Percentiles rank a stretch among this genome's conserved stretches.
phyloP scores from a whole-genome alignment of 768 basidiomycete species.

The Kockovaella imperatae region DNA sequence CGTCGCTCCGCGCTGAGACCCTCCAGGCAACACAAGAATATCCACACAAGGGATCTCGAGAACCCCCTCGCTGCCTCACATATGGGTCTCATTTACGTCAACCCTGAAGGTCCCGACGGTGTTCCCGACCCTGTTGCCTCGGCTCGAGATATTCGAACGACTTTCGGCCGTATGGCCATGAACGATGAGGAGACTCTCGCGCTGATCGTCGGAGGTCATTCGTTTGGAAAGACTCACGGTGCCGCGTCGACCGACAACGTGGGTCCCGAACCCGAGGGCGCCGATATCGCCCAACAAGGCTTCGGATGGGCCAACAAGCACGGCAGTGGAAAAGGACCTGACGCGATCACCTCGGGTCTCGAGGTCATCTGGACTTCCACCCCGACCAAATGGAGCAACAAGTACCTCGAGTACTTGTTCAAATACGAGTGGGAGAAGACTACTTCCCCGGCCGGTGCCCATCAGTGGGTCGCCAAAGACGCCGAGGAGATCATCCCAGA shows the following conservation, averaged over 20 bases:
- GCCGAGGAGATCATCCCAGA: slow-evolving; percentile 7
- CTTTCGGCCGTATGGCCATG: slow-evolving; percentile 5
- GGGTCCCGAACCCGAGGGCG: slow-evolving; percentile 5
- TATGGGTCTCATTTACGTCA: slow-evolving; percentile 10
- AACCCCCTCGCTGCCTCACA: slow-evolving; percentile 6
- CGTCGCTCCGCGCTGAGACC: no score
- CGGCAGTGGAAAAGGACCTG: slow-evolving; percentile 1
- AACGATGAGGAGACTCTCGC: slow-evolving; percentile 10
- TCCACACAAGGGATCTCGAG: slow-evolving; percentile 6
- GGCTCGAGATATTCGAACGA: slow-evolving; percentile 5
- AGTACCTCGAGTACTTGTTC: slow-evolving; percentile 10
- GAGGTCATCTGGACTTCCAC: slow-evolving; percentile 8
- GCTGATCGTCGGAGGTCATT: slow-evolving; percentile 5
- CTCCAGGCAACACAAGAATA: neutral
- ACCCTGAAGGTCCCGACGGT: slow-evolving; percentile 7
- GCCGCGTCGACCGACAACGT: slow-evolving; percentile 5
- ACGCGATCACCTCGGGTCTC: slow-evolving; percentile 4
- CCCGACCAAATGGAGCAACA: slow-evolving; percentile 7
- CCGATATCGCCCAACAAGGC: slow-evolving; percentile 6
- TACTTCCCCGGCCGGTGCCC: slow-evolving; percentile 4
- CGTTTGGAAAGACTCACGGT: slow-evolving; percentile 7
- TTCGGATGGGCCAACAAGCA: slow-evolving; percentile 7
- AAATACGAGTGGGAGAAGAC: slow-evolving; percentile 11
- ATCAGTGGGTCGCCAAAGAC: slow-evolving; percentile 6
- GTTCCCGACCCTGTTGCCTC: slow-evolving; percentile 4